Evolutionary conservation across 2,329 filamentous ascomycete genomes (phyloP), one percentile per base, ranked within the genome.

Genomic region (Curvularia lunata): DNA sequence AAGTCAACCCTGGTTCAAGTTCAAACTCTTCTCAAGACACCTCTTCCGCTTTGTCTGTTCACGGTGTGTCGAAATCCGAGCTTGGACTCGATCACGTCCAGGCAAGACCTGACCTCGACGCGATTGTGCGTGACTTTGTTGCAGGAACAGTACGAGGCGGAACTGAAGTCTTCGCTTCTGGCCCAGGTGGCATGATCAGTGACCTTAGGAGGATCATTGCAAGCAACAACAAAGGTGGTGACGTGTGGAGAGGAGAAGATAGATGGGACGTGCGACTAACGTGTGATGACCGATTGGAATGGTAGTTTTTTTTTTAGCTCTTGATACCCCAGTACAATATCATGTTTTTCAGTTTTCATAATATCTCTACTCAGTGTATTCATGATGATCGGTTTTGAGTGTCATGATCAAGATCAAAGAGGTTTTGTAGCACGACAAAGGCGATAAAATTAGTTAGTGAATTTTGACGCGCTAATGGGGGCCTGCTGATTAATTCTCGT

Each of bases 161-260:
- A 13, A 74, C 68, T 2, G 65, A 73, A 27, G 71, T 76, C 0
- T 74, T 72, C 32, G 74, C 70, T 5, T 72, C 68, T 18, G 74
- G 74, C 0, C 73, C 73, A 1, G 68, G 64, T 12, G 67, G 63
- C 10, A 65, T 76, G 69, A 72, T 75, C 16, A 75, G 70, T 21
- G 71, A 76, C 56, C 43, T 76, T 23, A 62, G 73, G 25, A 64
- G 64, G 12, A 69, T 74, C 21, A 58, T 75, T n/a, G 74, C 74
- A 2, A 59, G 59, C 13, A 59, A 57, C 58, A 75, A 74, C 51
- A 66, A 68, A 28, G 72, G 70, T n/a, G 62, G 55, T 1, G 62
- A 68, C n/a, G 73, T 76, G 5, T 74, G 69, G 72, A 73, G 58
- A 48, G 74, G 73, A 12, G 66, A 73, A 3, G 67, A 71, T 27